Evolutionary conservation across 2,329 filamentous ascomycete genomes (phyloP).

Genomic region (Pseudogymnoascus sp.): DNA sequence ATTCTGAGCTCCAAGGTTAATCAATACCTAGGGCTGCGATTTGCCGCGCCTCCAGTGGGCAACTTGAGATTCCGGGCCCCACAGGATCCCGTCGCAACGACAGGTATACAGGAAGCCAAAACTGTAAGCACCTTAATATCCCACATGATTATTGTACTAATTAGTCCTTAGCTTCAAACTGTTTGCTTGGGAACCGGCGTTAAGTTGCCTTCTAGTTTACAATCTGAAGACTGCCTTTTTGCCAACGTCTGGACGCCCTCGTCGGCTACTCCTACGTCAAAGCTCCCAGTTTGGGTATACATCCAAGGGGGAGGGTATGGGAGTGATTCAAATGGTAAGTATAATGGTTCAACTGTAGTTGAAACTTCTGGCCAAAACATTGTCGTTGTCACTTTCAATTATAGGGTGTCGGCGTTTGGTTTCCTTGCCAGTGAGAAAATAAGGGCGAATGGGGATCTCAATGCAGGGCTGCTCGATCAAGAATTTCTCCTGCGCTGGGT

Average conservation of each 20-base stretch:
- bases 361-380: slow-evolving; percentile 39
- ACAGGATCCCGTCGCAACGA: slow-evolving; percentile 22
- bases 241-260: slow-evolving; percentile 39
- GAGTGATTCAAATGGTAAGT: slow-evolving; percentile 42
- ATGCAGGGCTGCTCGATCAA: slow-evolving; percentile 59
- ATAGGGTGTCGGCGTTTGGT: slow-evolving; percentile 54
- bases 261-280: slow-evolving; percentile 33
- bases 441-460: slow-evolving; percentile 48
- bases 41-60: slow-evolving; percentile 60
- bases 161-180: slow-evolving; percentile 34
- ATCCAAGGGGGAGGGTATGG: slow-evolving; percentile 44
- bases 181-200: slow-evolving; percentile 37
- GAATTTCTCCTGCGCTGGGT: slow-evolving; percentile 56
- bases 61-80: slow-evolving; percentile 61
- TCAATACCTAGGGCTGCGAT: slow-evolving; percentile 68
- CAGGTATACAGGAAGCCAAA: slow-evolving; percentile 18
- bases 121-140: slow-evolving; percentile 12
- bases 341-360: slow-evolving; percentile 43
- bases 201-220: slow-evolving; percentile 22
- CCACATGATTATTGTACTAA: background rate
- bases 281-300: slow-evolving; percentile 48
- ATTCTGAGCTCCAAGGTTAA: slow-evolving; percentile 48
- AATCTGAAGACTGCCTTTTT: slow-evolving; percentile 38
- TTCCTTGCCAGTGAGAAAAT: slow-evolving; percentile 55
- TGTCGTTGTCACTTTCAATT: slow-evolving; percentile 56